Percentiles rank a stretch among this genome's conserved stretches.
Conservation (phyloP, 2,329 filamentous ascomycete species). For the Talaromyces sp. region DNA sequence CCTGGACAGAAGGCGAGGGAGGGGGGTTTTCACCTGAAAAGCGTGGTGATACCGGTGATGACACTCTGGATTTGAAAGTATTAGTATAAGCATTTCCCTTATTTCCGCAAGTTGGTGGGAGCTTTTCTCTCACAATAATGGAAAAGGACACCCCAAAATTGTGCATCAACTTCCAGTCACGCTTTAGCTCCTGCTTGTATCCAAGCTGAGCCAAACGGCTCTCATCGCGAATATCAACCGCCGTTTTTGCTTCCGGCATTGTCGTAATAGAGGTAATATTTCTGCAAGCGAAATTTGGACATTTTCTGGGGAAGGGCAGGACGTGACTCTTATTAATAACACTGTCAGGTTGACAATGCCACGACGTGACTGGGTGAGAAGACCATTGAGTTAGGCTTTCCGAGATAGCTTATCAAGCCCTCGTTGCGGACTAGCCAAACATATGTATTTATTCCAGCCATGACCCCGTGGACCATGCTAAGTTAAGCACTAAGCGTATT, state of each 20-base stretch:
- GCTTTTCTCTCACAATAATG: conserved; percentile 3
- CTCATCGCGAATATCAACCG: conserved; percentile 13
- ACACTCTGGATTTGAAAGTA: not conserved
- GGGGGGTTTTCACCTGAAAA: not conserved
- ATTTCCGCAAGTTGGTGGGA: not conserved
- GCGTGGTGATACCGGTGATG: not conserved
- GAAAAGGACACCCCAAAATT: conserved; percentile 16
- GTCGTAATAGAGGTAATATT: not conserved
- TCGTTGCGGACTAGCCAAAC: not conserved
- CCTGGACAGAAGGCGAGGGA: not conserved
- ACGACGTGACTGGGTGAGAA: not conserved
- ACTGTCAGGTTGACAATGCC: not conserved
- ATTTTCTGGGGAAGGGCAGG: not conserved
- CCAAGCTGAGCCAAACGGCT: conserved; percentile 14
- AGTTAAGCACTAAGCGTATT: not conserved
- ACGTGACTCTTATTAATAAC: not conserved
- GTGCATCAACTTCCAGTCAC: conserved; percentile 14
- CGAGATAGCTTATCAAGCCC: not conserved
- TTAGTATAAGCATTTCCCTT: not conserved
- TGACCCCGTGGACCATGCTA: not conserved
- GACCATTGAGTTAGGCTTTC: not conserved
- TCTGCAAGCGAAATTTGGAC: not conserved
- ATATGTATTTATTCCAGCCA: too few relatives aligned
- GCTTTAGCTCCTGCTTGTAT: conserved; percentile 13
- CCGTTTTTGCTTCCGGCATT: not conserved